Evolutionary conservation across 176 grass and related monocot genomes (phyloP).

Genomic region (Saccharum officinarum): DNA sequence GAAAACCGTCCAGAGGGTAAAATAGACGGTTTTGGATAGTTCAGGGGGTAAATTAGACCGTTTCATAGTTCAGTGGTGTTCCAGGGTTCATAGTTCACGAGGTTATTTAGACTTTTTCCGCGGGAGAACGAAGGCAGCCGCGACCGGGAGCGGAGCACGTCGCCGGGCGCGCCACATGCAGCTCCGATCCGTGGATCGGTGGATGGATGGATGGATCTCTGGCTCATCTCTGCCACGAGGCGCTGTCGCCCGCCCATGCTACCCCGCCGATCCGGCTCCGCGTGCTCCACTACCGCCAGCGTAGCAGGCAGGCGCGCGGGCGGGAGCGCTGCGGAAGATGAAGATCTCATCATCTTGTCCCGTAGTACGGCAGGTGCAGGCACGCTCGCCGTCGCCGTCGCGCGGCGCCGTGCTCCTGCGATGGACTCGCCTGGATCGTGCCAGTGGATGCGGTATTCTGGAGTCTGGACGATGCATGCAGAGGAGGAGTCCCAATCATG

Average conservation of each 20-base stretch:
- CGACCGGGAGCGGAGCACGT: background rate
- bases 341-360: background rate
- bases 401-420: background rate
- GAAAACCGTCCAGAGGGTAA: too few species aligned
- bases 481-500: background rate
- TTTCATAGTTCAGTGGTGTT: too few species aligned
- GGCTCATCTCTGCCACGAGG: constrained; percentile 16
- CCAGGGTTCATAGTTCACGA: too few species aligned
- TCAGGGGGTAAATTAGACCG: too few species aligned
- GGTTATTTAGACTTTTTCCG: too few species aligned
- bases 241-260: constrained; percentile 33
- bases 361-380: background rate
- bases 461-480: background rate
- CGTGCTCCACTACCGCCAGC: too few species aligned
- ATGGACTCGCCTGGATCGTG: background rate
- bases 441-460: too few species aligned
- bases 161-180: constrained; percentile 27
- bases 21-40: too few species aligned
- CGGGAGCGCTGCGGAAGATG: too few species aligned
- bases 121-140: background rate
- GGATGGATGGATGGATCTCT: background rate
- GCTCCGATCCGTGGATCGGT: background rate
- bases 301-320: too few species aligned
- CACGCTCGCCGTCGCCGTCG: background rate
- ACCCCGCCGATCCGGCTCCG: background rate